Evolutionary conservation across 2,329 filamentous ascomycete species (phyloP).

Genomic region (Bimuria novae-zelandiae): DNA sequence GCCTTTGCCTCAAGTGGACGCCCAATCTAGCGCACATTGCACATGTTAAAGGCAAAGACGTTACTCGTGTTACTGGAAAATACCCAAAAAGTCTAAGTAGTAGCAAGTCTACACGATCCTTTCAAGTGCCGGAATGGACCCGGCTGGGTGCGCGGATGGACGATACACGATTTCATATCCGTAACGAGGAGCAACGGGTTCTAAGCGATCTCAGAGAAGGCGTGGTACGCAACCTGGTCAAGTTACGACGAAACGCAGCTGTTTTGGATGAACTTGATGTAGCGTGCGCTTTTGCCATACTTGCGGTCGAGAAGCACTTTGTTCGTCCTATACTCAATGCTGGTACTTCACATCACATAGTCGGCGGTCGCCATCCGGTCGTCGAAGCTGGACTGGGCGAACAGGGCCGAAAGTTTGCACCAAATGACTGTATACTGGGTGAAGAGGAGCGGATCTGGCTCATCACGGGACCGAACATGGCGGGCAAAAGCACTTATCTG

Average conservation of each 20-base stretch:
- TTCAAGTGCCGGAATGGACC: constrained; percentile 85
- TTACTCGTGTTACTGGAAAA: constrained; percentile 38
- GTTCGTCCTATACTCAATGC: constrained; percentile 73
- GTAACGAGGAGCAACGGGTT: constrained; percentile 80
- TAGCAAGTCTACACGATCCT: constrained; percentile 82
- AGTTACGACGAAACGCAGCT: constrained; percentile 84
- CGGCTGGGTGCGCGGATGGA: constrained; percentile 79
- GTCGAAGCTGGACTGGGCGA: constrained; percentile 82
- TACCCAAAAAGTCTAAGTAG: constrained; percentile 67
- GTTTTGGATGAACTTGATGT: constrained; percentile 94
- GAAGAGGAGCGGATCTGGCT: constrained; percentile 72
- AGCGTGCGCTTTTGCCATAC: constrained; percentile 77
- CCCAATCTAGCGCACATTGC: constrained; percentile 87
- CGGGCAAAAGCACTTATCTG: constrained; percentile 93
- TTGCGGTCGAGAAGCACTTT: constrained; percentile 76
- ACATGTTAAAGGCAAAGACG: constrained; percentile 83
- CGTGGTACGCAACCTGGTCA: constrained; percentile 81
- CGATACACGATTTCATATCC: constrained; percentile 75
- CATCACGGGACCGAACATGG: constrained; percentile 93
- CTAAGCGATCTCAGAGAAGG: constrained; percentile 74
- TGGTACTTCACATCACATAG: constrained; percentile 69
- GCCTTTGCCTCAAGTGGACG: constrained; percentile 81
- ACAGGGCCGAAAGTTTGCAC: constrained; percentile 79
- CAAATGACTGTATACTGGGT: constrained; percentile 86
- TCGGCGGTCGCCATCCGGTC: constrained; percentile 88